Base-by-base conservation (phyloP, 257 asterid genomes). In the Craterostigma plantagineum region DNA sequence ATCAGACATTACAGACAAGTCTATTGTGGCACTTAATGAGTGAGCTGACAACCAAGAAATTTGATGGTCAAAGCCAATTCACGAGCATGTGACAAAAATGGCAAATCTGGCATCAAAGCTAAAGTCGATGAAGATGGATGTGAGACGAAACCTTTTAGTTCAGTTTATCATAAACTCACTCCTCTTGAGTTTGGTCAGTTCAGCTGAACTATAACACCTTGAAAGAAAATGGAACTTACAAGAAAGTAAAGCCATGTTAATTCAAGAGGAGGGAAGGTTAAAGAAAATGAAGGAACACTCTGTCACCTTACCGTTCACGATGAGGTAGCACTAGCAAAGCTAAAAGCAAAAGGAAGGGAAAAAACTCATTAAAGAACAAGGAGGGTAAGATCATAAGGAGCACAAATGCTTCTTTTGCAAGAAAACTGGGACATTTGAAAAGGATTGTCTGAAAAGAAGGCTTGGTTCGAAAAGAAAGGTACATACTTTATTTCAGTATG, bases 401-500 rank as follows among this genome's bases (percentile, higher is more conserved):
- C 9, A 35, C 4, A 35, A 1, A n/a, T 35, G 40, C 40, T 35
- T 9, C 40, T 35, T 35, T n/a, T 35, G 13, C 40, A 35, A 35
- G 13, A 35, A 23, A 23, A n/a, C 4, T 23, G 30, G 30, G 30
- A 2, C 30, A 23, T 23, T 23, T 23, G 30, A 23, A 35, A n/a
- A 7, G 2, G 12, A 35, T 35, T 35, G 13, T n/a, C 40, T 35
- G 13, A 35, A 35, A 35, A 9, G 40, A 35, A 35, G 40, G 3
- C 9, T n/a, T 35, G 13, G 40, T 35, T 35, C 40, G 9, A 35
- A 35, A 7, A 35, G 40, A 35, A 35, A 35, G 13, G 40, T 35
- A n/a, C 40, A 35, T n/a, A n/a, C n/a, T n/a, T n/a, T n/a, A n/a
- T n/a, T n/a, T 35, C 13, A 35, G 40, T 35, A 35, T 35, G 40